Percentiles rank a stretch among this genome's conserved stretches.
Conservation (phyloP, 108 stramenopile species). For the Nitzschia inconspicua region DNA sequence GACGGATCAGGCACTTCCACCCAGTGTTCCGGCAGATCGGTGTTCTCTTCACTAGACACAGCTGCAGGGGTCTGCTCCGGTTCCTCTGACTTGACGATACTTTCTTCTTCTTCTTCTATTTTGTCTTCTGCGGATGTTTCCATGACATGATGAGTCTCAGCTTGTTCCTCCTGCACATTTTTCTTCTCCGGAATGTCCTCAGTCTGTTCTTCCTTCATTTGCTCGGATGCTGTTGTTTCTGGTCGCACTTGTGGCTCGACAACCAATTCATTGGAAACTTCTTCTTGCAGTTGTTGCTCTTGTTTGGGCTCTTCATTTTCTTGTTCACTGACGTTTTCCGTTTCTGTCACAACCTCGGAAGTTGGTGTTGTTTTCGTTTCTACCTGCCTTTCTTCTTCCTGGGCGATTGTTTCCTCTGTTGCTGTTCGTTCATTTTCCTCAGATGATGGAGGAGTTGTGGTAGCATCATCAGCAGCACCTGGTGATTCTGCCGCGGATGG, state of each 20-base stretch:
- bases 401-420: neutral
- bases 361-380: neutral
- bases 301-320: neutral
- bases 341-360: neutral
- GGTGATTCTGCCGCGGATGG: neutral
- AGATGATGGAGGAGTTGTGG: neutral
- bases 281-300: constrained; percentile 2
- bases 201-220: neutral
- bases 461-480: neutral
- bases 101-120: constrained; percentile 3
- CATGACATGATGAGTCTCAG: neutral
- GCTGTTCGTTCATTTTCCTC: neutral
- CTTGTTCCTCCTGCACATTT: neutral
- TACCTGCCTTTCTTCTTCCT: neutral
- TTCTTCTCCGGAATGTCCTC: neutral
- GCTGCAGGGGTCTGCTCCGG: neutral
- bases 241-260: neutral
- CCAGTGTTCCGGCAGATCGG: constrained; percentile 33
- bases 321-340: neutral
- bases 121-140: neutral
- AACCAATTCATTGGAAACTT: neutral
- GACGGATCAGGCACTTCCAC: constrained; percentile 34
- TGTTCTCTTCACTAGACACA: neutral
- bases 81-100: neutral
- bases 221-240: neutral